phyloP scores from a whole-genome alignment of 106 monocot genomes.

The Dioscorea zingiberensis region DNA sequence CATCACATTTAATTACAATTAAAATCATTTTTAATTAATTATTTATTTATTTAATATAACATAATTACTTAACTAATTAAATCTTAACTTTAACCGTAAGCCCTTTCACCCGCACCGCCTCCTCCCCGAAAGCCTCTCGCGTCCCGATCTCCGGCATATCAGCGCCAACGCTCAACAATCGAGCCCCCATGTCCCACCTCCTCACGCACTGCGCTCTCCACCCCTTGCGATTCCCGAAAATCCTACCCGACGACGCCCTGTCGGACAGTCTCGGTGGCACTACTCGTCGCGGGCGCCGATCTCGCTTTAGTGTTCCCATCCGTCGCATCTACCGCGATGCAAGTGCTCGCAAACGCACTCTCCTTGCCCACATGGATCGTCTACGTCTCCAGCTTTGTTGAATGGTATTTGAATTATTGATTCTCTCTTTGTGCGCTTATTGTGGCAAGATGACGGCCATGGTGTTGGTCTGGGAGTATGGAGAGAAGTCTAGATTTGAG shows the following conservation, averaged over 20 bases:
- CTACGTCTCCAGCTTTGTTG: slow-evolving; percentile 90
- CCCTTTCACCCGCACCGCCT: too few species aligned
- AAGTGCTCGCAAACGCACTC: slow-evolving; percentile 79
- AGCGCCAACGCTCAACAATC: too few species aligned
- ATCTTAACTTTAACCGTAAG: too few species aligned
- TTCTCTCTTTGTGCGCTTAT: background rate
- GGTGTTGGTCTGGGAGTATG: slow-evolving; percentile 88
- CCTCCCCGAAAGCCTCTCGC: too few species aligned
- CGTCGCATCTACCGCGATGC: slow-evolving; percentile 9
- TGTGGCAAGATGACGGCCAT: slow-evolving; percentile 67
- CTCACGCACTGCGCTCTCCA: too few species aligned
- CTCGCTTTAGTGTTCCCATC: slow-evolving; percentile 8
- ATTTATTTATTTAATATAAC: too few species aligned
- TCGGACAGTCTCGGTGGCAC: slow-evolving; percentile 1
- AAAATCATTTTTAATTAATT: too few species aligned
- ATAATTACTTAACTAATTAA: too few species aligned
- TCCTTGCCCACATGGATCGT: slow-evolving; percentile 91
- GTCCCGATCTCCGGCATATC: too few species aligned
- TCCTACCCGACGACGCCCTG: background rate
- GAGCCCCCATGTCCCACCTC: too few species aligned
- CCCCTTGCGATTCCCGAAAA: too few species aligned
- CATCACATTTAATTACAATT: too few species aligned
- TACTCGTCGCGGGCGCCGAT: slow-evolving; percentile 6
- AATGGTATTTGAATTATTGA: slow-evolving; percentile 50
- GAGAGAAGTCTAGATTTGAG: slow-evolving; percentile 59